Percentiles rank a stretch among this genome's conserved stretches.
phyloP scores from a whole-genome alignment of 306 rosid genomes.

The Glycine soja region DNA sequence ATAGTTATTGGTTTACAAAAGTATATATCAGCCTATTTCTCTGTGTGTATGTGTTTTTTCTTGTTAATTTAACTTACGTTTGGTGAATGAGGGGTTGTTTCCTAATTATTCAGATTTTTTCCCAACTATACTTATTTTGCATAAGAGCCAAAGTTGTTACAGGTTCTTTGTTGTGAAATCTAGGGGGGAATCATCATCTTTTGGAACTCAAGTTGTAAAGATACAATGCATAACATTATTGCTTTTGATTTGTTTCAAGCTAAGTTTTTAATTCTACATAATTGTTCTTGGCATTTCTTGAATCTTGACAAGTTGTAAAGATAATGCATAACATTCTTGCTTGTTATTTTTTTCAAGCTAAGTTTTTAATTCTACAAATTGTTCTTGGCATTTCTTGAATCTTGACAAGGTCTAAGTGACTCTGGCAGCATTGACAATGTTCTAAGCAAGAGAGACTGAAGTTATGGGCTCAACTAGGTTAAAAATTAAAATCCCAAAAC shows the following conservation, averaged over 20 bases:
- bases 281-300: background rate
- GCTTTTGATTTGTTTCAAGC: constrained; percentile 30
- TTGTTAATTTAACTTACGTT: constrained; percentile 14
- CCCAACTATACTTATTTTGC: constrained; percentile 36
- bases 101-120: constrained; percentile 4
- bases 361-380: too few relatives aligned
- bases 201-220: constrained; percentile 56
- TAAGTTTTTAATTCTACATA: constrained; percentile 4
- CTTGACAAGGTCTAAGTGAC: too few relatives aligned
- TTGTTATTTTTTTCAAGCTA: too few relatives aligned
- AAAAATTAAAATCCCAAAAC: too few relatives aligned
- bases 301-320: too few relatives aligned
- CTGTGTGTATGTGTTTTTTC: background rate
- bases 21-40: constrained; percentile 10
- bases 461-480: too few relatives aligned
- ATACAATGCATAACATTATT: constrained; percentile 4
- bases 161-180: constrained; percentile 43
- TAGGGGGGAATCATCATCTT: constrained; percentile 50
- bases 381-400: too few relatives aligned
- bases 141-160: constrained; percentile 53
- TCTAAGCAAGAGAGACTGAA: too few relatives aligned
- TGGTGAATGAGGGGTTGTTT: constrained; percentile 2
- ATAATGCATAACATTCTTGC: too few relatives aligned
- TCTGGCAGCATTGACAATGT: too few relatives aligned
- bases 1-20: constrained; percentile 22